phyloP scores from a whole-genome alignment of 768 basidiomycete species.

The Myochromella boudieri region DNA sequence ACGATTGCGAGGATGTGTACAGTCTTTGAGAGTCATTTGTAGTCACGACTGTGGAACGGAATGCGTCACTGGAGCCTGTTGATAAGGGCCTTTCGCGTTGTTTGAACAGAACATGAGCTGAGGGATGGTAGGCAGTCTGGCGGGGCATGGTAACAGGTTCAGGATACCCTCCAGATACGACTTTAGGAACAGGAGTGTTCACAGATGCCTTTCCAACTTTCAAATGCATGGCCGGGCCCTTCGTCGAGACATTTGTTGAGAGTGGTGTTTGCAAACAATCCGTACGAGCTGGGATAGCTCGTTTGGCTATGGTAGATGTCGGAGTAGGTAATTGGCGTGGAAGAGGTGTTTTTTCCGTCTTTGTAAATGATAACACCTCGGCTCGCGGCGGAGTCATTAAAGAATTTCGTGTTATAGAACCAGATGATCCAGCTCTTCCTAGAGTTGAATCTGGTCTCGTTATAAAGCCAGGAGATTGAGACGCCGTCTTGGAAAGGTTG shows the following conservation, averaged over 20 bases:
- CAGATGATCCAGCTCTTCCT: conserved; percentile 1
- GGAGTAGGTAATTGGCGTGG: neutral
- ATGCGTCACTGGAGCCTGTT: neutral
- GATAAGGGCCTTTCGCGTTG: neutral
- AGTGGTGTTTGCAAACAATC: conserved; percentile 5
- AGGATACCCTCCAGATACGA: neutral
- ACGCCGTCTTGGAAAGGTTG: neutral
- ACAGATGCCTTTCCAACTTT: neutral
- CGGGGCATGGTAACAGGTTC: conserved; percentile 13
- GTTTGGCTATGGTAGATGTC: conserved; percentile 1
- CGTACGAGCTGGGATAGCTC: neutral
- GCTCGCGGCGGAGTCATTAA: conserved; percentile 3
- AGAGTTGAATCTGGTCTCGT: neutral
- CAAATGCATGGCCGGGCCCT: neutral
- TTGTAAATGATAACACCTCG: conserved; percentile 3
- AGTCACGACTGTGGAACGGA: neutral
- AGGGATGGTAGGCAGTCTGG: neutral
- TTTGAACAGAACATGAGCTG: neutral
- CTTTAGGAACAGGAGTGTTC: neutral
- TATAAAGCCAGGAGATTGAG: neutral
- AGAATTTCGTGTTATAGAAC: neutral
- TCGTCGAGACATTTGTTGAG: neutral
- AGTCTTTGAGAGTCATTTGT: too few species aligned
- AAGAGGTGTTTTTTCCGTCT: neutral
- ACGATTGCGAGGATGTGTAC: too few species aligned